Evolutionary conservation across 2,329 filamentous ascomycete genomes (phyloP).

Genomic region (Cladorrhinum sp.): DNA sequence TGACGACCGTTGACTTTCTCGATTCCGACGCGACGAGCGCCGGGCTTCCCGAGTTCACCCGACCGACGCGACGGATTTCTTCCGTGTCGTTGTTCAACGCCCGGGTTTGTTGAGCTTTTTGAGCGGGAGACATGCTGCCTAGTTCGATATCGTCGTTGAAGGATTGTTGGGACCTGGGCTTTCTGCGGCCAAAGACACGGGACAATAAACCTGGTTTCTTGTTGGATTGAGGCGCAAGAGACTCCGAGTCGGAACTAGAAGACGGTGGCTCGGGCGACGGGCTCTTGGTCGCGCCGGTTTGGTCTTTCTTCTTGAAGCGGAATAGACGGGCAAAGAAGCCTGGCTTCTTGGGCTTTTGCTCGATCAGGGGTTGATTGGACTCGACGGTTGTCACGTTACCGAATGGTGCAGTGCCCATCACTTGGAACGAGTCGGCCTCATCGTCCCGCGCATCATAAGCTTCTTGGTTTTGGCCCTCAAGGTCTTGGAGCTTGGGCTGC

Average conservation of each 20-base stretch:
- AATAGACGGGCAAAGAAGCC: not conserved
- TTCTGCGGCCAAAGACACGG: slow-evolving; percentile 7
- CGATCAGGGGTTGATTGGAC: not conserved
- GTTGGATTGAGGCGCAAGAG: not conserved
- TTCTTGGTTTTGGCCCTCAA: not conserved
- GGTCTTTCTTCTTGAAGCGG: not conserved
- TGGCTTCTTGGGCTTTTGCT: not conserved
- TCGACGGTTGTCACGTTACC: not conserved
- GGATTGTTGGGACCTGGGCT: too few species aligned
- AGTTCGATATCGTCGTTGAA: slow-evolving; percentile 12
- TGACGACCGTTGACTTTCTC: slow-evolving; percentile 1
- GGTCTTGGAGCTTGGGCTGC: not conserved
- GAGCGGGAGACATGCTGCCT: not conserved
- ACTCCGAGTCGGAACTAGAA: not conserved
- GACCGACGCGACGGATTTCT: slow-evolving; percentile 8
- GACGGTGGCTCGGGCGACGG: not conserved
- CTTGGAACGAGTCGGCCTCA: not conserved
- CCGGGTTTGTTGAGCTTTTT: not conserved
- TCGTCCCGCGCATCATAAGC: not conserved
- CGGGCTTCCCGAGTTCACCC: slow-evolving; percentile 13
- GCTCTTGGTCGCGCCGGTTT: not conserved
- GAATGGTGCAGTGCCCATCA: not conserved
- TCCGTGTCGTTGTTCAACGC: not conserved
- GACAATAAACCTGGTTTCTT: slow-evolving; percentile 8
- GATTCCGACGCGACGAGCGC: slow-evolving; percentile 4